Evolutionary conservation across 2,329 filamentous ascomycete species (phyloP), one percentile per base, ranked within the genome.

Genomic region (Grosmannia huntii): DNA sequence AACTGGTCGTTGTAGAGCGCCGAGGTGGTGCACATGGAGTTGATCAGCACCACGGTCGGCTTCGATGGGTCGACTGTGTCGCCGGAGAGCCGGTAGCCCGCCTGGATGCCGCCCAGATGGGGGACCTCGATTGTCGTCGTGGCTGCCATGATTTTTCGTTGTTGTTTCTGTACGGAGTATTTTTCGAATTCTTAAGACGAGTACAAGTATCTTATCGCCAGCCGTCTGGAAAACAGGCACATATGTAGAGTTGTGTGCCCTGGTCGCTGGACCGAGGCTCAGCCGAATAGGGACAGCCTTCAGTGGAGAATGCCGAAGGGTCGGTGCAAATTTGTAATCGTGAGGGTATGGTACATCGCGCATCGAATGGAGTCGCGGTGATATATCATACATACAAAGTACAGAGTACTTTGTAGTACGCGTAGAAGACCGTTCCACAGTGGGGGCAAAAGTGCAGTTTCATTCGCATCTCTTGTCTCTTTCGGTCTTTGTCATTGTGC

Each of bases 31-130:
- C 72, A 74, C 68, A 79, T 73, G 38, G 75, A 73, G 67, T 77
- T 78, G 63, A 79, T 68, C 61, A 79, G 71, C 27, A 78, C 71
- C 25, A 73, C 63, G 2, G 76, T 79, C 14, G 76, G 75, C 66
- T 78, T 79, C 56, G 68, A 66, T 2, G 73, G 64, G 66, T 83
- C 76, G 54, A 74, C 14, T 25, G 56, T 60, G 46, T 67, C 64
- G 56, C 68, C 66, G n/a, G 73, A 70, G 41, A 75, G 65, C 53
- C 57, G 53, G 56, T 61, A 62, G 50, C 61, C 61, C 5, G 56
- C 61, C 9, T 28, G 36, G 56, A 62, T 58, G 50, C 60, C 60
- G 33, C 61, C 61, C 21, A 62, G 54, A 53, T 62, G 61, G 12
- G 59, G 61, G 12, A 62, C 61, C 12, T 50, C 23, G 41, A 61